phyloP scores from a whole-genome alignment of 2,329 filamentous ascomycete genomes.

The Tolypocladium cylindrosporum region DNA sequence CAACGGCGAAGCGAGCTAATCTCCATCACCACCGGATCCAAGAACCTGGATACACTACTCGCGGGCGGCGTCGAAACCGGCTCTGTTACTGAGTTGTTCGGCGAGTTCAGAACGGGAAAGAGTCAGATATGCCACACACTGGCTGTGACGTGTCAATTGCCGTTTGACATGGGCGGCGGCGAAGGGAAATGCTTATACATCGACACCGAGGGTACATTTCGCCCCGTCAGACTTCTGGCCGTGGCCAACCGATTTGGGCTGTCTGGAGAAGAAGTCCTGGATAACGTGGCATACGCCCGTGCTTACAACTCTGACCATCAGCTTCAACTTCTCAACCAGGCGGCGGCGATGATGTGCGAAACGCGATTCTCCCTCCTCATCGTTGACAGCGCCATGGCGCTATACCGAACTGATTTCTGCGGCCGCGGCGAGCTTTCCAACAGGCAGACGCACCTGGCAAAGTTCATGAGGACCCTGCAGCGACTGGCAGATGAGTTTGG shows the following conservation, averaged over 20 bases:
- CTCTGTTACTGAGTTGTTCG: constrained; percentile 95
- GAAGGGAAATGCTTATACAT: constrained; percentile 99
- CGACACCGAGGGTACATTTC: constrained; percentile 94
- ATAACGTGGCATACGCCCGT: constrained; percentile 95
- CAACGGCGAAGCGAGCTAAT: constrained; percentile 93
- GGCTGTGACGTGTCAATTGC: constrained; percentile 95
- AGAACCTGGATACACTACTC: constrained; percentile 89
- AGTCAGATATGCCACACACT: constrained; percentile 97
- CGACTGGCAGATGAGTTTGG: constrained; percentile 76
- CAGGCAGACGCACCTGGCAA: constrained; percentile 78
- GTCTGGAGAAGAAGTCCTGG: constrained; percentile 91
- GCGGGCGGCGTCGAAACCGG: constrained; percentile 94
- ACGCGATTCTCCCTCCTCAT: constrained; percentile 93
- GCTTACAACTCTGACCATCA: constrained; percentile 99
- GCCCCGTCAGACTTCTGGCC: constrained; percentile 79
- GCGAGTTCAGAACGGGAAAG: constrained; percentile 96
- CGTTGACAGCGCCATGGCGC: constrained; percentile 88
- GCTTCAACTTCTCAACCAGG: constrained; percentile 87
- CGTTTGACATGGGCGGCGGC: constrained; percentile 97
- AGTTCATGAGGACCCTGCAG: constrained; percentile 79
- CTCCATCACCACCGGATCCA: constrained; percentile 95
- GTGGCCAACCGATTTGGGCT: constrained; percentile 92
- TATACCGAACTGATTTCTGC: constrained; percentile 94
- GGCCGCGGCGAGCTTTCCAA: constrained; percentile 96
- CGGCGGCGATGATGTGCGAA: constrained; percentile 98